Evolutionary conservation across 2,329 filamentous ascomycete species (phyloP).

Genomic region (Thelonectria olida): DNA sequence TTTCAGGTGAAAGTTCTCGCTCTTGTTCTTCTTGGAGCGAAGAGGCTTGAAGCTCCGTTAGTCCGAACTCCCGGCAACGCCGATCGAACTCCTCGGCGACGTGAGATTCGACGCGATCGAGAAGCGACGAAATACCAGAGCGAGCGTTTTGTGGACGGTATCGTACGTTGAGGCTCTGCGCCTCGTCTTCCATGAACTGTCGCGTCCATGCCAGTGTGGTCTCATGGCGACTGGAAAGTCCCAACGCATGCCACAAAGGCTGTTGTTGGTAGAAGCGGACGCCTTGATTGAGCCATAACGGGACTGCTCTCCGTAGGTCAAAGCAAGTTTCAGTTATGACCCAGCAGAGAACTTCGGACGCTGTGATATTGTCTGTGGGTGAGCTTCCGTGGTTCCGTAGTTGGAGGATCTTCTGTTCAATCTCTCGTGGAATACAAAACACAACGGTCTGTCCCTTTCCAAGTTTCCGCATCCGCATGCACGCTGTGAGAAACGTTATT

Average conservation of each 20-base stretch:
- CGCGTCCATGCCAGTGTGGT: slow-evolving; percentile 40
- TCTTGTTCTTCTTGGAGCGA: slow-evolving; percentile 73
- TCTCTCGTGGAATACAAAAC: slow-evolving; percentile 68
- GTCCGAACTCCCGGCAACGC: slow-evolving; percentile 18
- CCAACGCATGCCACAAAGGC: slow-evolving; percentile 42
- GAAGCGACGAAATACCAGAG: neutral
- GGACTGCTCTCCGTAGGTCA: slow-evolving; percentile 22
- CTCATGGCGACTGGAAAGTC: neutral
- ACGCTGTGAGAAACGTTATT: slow-evolving; percentile 54
- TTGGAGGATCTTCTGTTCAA: slow-evolving; percentile 60
- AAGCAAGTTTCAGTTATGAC: slow-evolving; percentile 50
- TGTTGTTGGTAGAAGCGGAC: slow-evolving; percentile 56
- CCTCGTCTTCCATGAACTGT: slow-evolving; percentile 65
- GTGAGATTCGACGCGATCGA: neutral
- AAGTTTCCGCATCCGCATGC: slow-evolving; percentile 77
- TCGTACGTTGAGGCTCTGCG: slow-evolving; percentile 58
- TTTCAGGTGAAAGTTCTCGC: slow-evolving; percentile 71
- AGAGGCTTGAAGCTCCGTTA: neutral
- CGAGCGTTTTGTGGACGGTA: slow-evolving; percentile 53
- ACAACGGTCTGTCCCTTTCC: slow-evolving; percentile 72
- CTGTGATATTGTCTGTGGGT: slow-evolving; percentile 45
- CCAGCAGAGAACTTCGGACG: slow-evolving; percentile 68
- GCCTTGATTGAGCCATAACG: slow-evolving; percentile 70
- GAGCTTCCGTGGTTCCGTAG: neutral
- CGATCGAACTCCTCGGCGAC: neutral